Evolutionary conservation across 164 flowering plant genomes (phyloP).

Genomic region (Vitis riparia): DNA sequence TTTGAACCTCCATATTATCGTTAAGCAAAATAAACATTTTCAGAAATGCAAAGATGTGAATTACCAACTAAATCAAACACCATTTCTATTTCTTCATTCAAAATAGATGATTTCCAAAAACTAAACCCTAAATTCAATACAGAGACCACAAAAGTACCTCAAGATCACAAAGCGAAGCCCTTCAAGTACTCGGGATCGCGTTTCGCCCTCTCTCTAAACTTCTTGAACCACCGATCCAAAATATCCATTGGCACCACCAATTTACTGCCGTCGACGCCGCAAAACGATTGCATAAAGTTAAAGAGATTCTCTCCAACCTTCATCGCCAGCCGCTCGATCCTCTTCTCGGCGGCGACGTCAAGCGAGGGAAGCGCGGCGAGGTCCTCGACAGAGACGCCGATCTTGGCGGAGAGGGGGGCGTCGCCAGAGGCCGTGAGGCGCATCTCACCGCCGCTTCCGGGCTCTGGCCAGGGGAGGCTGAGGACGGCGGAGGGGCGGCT

Average conservation of each 20-base stretch:
- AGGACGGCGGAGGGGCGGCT: conserved; percentile 98
- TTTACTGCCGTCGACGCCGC: conserved; percentile 81
- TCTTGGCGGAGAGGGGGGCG: conserved; percentile 72
- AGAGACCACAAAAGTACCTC: not conserved
- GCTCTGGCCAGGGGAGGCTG: conserved; percentile 82
- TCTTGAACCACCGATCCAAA: conserved; percentile 95
- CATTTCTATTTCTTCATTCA: too few species aligned
- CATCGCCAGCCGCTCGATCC: conserved; percentile 77
- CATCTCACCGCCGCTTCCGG: conserved; percentile 54
- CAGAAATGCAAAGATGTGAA: too few species aligned
- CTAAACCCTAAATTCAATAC: too few species aligned
- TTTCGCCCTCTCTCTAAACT: conserved; percentile 91
- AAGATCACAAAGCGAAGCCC: conserved; percentile 63
- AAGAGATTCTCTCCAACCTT: conserved; percentile 96
- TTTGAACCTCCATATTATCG: too few species aligned
- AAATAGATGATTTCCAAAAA: too few species aligned
- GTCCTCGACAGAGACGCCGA: conserved; percentile 93
- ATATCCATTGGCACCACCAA: conserved; percentile 94
- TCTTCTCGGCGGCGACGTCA: conserved; percentile 63
- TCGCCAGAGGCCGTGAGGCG: conserved; percentile 58
- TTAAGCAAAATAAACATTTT: too few species aligned
- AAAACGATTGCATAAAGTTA: conserved; percentile 97
- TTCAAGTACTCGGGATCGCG: conserved; percentile 89
- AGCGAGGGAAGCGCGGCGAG: conserved; percentile 66
- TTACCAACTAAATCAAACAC: too few species aligned